Percentiles rank a stretch among this genome's conserved stretches.
Evolutionary conservation across 495 filamentous ascomycete species (phyloP).

Genomic region (Aspergillus panamensis): DNA sequence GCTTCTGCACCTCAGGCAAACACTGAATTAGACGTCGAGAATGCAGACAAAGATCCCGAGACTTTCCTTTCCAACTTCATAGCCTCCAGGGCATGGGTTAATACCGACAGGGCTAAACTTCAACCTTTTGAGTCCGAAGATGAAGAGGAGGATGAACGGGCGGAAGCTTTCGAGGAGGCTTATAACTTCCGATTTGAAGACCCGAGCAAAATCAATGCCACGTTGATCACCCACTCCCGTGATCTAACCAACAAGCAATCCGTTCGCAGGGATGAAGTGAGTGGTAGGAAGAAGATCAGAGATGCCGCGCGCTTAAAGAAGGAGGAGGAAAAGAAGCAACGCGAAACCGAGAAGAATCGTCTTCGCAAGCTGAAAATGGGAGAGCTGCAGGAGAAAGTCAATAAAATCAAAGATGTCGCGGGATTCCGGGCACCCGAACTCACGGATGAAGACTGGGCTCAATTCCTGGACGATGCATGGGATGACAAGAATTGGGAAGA

Average conservation of each 20-base stretch:
- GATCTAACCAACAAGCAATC: conserved; percentile 74
- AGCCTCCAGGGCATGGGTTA: conserved; percentile 82
- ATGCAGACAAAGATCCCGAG: conserved; percentile 87
- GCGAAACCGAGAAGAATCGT: conserved; percentile 76
- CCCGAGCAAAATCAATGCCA: conserved; percentile 76
- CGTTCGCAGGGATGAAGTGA: conserved; percentile 78
- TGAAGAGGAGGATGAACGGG: conserved; percentile 73
- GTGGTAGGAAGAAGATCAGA: conserved; percentile 66
- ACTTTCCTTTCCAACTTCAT: conserved; percentile 87
- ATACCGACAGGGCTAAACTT: conserved; percentile 54
- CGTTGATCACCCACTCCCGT: conserved; percentile 80
- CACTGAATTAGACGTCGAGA: conserved; percentile 59
- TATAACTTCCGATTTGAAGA: conserved; percentile 98
- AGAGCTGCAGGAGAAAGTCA: conserved; percentile 76
- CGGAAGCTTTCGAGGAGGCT: conserved; percentile 85
- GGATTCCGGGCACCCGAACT: conserved; percentile 63
- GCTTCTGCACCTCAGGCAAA: conserved; percentile 44
- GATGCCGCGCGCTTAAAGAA: conserved; percentile 72
- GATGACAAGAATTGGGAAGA: conserved; percentile 82
- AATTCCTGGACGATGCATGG: conserved; percentile 80
- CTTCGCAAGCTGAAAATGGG: conserved; percentile 83
- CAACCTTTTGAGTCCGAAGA: conserved; percentile 90
- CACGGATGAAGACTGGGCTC: conserved; percentile 73
- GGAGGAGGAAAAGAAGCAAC: conserved; percentile 70
- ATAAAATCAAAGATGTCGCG: conserved; percentile 80